Evolutionary conservation across 352 stramenopile genomes (phyloP), one percentile per base, ranked within the genome.

Genomic region (Globisporangium paddicum): DNA sequence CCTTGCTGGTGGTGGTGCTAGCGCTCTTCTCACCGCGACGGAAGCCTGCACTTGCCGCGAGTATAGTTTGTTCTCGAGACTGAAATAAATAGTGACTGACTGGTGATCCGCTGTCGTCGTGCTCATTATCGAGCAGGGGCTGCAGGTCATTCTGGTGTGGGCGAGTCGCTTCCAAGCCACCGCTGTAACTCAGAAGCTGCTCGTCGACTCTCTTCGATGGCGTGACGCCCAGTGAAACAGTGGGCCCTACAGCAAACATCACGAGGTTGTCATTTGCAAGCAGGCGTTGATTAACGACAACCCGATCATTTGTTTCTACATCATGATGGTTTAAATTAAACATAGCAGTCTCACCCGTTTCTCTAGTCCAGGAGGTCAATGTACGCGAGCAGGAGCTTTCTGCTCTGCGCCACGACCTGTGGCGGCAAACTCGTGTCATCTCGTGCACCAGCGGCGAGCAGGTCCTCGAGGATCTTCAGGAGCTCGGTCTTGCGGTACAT

Each of bases 401-500:
- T 74, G 19, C 75, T 67, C 37, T 63, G 62, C 34, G 71, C 40
- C 0, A 73, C 63, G 3, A 80, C 66, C 0, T 75, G 59, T 3
- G 34, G 48, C 0, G 78, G 73, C 55, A 87, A 51, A 1, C 41
- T 37, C 9, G 77, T 73, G 53, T 87, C 78, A 3, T 80, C 72
- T 2, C 67, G 51, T 0, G 55, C 66, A 9, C 71, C 80, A 10
- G 60, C 60, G 7, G 62, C 68, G 3, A 87, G 37, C n/a, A 91
- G 35, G 14, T 75, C 72, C 38, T 89, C 69, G 5, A 89, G 66
- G 23, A 86, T 42, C 45, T 51, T 32, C 46, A 82, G 66, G 10
- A 91, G 38, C 47, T 89, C 82, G 0, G 46, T 50, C 54, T 86
- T 86, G 6, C 82, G 75, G 58, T 91, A 91, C 55, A 66, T 64